Conservation (phyloP, 129 eudicot genomes). For the Tagetes patula region DNA sequence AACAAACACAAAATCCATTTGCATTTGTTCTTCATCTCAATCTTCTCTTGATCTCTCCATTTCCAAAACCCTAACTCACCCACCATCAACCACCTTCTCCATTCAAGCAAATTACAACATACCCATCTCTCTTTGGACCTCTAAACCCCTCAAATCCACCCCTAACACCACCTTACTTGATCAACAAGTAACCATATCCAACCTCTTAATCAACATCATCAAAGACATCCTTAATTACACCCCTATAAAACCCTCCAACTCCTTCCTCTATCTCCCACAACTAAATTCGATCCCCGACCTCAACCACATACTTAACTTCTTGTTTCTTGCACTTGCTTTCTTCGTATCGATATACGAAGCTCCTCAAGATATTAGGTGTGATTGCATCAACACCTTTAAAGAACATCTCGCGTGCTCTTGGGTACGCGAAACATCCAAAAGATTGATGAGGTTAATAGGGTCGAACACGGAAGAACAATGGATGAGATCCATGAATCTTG, state of each 20-base stretch:
- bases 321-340: constrained; percentile 65
- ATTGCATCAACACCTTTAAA: constrained; percentile 46
- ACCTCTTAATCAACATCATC: constrained; percentile 49
- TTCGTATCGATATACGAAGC: constrained; percentile 81
- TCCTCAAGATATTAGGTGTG: constrained; percentile 55
- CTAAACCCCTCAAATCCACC: constrained; percentile 50
- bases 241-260: constrained; percentile 40
- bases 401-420: constrained; percentile 47
- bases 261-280: constrained; percentile 43
- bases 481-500: constrained; percentile 75
- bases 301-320: constrained; percentile 57
- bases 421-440: constrained; percentile 43
- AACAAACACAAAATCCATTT: constrained; percentile 44
- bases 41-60: constrained; percentile 60
- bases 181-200: constrained; percentile 35
- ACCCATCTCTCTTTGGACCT: constrained; percentile 73
- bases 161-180: constrained; percentile 15
- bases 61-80: constrained; percentile 34
- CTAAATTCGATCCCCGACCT: constrained; percentile 31
- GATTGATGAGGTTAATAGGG: constrained; percentile 62
- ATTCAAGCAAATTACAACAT: constrained; percentile 52
- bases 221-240: constrained; percentile 60
- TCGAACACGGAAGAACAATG: constrained; percentile 70
- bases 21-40: constrained; percentile 58
- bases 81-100: constrained; percentile 45